phyloP scores from a whole-genome alignment of 495 filamentous ascomycete species.

The Lepidopterella palustris region DNA sequence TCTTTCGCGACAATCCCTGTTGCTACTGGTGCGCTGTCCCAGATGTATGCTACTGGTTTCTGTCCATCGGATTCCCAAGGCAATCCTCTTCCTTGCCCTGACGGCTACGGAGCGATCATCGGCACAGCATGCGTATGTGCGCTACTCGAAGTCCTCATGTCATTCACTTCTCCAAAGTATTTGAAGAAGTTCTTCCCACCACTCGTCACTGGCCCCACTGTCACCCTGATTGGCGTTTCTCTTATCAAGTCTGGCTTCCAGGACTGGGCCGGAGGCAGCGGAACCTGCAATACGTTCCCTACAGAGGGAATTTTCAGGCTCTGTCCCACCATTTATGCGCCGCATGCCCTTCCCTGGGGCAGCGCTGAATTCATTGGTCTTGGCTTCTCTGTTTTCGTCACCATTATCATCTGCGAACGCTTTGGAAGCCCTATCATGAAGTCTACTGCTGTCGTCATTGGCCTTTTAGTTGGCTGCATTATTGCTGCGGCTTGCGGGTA shows the following conservation, averaged over 20 bases:
- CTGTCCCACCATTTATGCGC: slow-evolving; percentile 67
- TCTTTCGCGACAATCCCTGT: slow-evolving; percentile 86
- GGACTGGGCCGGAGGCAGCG: slow-evolving; percentile 77
- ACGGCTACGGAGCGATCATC: slow-evolving; percentile 78
- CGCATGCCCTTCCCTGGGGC: slow-evolving; percentile 82
- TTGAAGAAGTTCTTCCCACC: slow-evolving; percentile 80
- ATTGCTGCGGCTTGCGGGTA: slow-evolving; percentile 80
- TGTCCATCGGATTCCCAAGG: slow-evolving; percentile 62
- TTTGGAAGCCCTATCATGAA: slow-evolving; percentile 78
- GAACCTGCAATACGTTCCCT: slow-evolving; percentile 53
- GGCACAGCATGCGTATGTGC: slow-evolving; percentile 68
- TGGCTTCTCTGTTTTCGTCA: slow-evolving; percentile 85
- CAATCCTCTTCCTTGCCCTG: slow-evolving; percentile 66
- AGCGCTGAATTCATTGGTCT: slow-evolving; percentile 81
- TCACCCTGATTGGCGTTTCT: slow-evolving; percentile 31
- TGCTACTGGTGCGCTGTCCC: slow-evolving; percentile 64
- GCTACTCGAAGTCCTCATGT: slow-evolving; percentile 66
- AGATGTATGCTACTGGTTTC: slow-evolving; percentile 81
- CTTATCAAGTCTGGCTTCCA: slow-evolving; percentile 72
- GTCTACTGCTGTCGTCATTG: slow-evolving; percentile 69
- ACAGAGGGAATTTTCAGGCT: slow-evolving; percentile 49
- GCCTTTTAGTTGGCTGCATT: slow-evolving; percentile 79
- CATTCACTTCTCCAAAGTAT: slow-evolving; percentile 62
- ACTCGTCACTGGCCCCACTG: slow-evolving; percentile 64
- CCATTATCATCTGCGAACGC: slow-evolving; percentile 77